These are phyloP conservation scores for Ceriops tagal DNA, from an alignment of 345 rosid species.

Conservation along the genomic window DNA sequence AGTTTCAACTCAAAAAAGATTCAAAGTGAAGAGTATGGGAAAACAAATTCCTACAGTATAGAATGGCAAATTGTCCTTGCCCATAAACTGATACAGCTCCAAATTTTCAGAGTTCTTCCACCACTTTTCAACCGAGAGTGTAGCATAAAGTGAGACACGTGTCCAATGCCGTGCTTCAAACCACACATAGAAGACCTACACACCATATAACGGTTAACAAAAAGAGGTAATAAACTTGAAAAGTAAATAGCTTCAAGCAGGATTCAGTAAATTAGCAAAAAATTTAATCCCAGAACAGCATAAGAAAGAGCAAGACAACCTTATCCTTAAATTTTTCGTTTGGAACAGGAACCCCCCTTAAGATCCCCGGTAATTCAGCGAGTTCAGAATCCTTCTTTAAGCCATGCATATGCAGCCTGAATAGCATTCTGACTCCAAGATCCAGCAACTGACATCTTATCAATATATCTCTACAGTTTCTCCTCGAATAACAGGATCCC, in stretches of 20 bases:
- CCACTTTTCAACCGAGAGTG: conserved; percentile 95
- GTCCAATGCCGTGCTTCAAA: conserved; percentile 99
- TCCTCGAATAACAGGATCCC: conserved; percentile 82
- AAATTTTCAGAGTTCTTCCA: conserved; percentile 98
- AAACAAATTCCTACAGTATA: too few relatives aligned
- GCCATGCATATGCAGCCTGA: conserved; percentile 71
- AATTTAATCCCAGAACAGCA: too few relatives aligned
- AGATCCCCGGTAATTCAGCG: conserved; percentile 85
- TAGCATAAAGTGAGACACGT: conserved; percentile 89
- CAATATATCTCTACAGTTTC: conserved; percentile 39
- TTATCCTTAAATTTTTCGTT: conserved; percentile 51
- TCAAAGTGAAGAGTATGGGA: too few relatives aligned
- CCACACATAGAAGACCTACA: conserved; percentile 94
- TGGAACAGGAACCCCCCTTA: conserved; percentile 90
- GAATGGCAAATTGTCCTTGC: too few relatives aligned
- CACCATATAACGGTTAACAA: too few relatives aligned
- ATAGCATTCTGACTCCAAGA: conserved; percentile 92
- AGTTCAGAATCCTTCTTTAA: conserved; percentile 64
- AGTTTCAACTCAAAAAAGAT: too few relatives aligned
- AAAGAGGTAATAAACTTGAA: too few relatives aligned
- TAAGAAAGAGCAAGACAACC: background rate
- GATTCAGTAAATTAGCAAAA: too few relatives aligned
- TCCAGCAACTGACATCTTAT: conserved; percentile 61
- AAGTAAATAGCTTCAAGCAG: too few relatives aligned
- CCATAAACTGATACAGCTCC: too few relatives aligned